Base-by-base conservation (phyloP, 257 asterid species). In the Fraxinus pennsylvanica region DNA sequence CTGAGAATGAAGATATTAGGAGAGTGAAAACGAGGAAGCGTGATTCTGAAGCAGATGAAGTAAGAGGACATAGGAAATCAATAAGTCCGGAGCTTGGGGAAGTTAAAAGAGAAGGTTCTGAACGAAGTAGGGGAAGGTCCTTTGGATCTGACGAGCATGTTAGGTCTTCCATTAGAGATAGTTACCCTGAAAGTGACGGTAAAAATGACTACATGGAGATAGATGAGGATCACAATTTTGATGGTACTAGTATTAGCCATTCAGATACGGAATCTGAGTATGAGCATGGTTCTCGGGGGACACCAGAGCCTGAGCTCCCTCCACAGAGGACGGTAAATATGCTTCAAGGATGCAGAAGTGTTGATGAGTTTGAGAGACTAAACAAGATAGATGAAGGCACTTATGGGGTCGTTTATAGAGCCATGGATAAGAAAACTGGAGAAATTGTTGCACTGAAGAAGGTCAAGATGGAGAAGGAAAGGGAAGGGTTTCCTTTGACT, bases 261-360 rank as follows among this genome's bases (percentile, higher is more conserved):
- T 86, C 92, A 25, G 96, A 88, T 61, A 22, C 84, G 15, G 96
- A 88, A 41, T 82, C 91, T 71, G 93, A 86, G 71, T 91, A 82
- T 75, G 89, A 89, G 83, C 76, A 2, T 39, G 84, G 75, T 69
- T 85, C 89, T 72, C 84, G 6, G 75, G 82, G 86, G 76, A 79
- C 87, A 2, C 92, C 88, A 74, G 96, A 90, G 43, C 85, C 79
- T 27, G 75, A 74, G 27, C 85, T 73, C 17, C 92, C 91, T 50
- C 88, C 89, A 15, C 87, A 82, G 69, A 89, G 94, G 87, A 84
- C 88, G 68, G 86, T 91, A 76, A 93, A 89, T 88, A 93, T 93
- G 98, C 98, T 91, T 81, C 94, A 88, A 80, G 97, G 97, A 76
- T 93, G 98, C 89, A 87, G 98, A 74, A 90, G 91, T 82, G 98